Conservation (phyloP, 306 rosid genomes). For the Cicer bijugum region DNA sequence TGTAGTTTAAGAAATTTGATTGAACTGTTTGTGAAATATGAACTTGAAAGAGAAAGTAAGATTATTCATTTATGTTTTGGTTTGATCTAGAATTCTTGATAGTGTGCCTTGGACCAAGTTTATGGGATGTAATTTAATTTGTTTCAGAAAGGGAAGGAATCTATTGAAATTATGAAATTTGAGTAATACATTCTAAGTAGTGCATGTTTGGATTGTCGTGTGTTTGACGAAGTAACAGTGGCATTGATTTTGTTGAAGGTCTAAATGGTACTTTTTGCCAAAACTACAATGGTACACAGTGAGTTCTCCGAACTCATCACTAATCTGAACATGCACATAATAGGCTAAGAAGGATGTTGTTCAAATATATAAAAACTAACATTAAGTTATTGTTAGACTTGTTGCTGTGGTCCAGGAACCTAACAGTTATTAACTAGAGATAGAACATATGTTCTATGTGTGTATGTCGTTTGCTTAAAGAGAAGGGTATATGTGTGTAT, state of each 20-base stretch:
- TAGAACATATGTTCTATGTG: background rate
- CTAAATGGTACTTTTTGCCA: too few species aligned
- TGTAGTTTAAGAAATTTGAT: constrained; percentile 3
- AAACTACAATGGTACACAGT: too few species aligned
- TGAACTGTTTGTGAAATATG: constrained; percentile 9
- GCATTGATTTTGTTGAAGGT: too few species aligned
- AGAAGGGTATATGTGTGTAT: background rate
- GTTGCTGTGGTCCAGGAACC: too few species aligned
- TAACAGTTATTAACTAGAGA: background rate
- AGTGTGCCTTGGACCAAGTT: background rate
- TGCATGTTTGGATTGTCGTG: too few species aligned
- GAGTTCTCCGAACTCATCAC: too few species aligned
- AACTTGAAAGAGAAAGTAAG: background rate
- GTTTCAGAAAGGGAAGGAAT: constrained; percentile 30
- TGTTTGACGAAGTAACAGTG: too few species aligned
- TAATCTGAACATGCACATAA: background rate
- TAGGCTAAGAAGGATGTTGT: background rate
- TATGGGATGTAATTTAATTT: background rate
- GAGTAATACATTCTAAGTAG: background rate
- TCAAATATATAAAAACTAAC: constrained; percentile 1
- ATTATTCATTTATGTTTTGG: constrained; percentile 9
- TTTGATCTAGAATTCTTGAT: background rate
- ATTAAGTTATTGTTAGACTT: background rate
- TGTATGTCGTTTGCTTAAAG: constrained; percentile 6
- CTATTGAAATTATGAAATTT: constrained; percentile 24